phyloP scores from a whole-genome alignment of 225 moss, liverwort and hornwort genomes.

The Physcomitrellopsis africana region DNA sequence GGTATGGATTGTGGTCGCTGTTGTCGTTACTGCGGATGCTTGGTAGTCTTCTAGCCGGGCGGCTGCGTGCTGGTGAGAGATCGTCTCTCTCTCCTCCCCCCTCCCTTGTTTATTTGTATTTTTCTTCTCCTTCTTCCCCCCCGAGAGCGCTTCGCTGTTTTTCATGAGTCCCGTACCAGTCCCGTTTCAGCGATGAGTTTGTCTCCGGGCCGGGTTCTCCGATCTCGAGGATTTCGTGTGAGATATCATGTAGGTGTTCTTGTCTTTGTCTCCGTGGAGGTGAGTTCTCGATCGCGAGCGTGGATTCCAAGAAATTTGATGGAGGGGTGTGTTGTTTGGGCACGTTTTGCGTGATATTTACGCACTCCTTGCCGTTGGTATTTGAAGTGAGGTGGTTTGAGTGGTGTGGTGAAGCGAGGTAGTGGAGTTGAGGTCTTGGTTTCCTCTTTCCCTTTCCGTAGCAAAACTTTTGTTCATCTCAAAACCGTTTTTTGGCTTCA shows the following conservation, averaged over 20 bases:
- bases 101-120: too few species aligned
- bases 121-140: too few species aligned
- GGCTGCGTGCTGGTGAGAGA: conserved; percentile 35
- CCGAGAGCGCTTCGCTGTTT: not conserved
- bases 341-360: not conserved
- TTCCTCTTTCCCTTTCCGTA: not conserved
- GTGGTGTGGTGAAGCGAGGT: not conserved
- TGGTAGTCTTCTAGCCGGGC: not conserved
- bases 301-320: conserved; percentile 21
- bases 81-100: too few species aligned
- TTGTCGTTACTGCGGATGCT: not conserved
- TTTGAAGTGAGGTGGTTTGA: conserved; percentile 5
- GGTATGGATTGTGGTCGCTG: not conserved
- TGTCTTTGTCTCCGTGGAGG: not conserved
- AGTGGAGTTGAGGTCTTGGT: not conserved
- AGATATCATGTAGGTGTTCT: conserved; percentile 22
- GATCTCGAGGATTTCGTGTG: conserved; percentile 40
- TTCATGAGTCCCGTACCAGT: not conserved
- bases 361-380: not conserved
- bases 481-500: not conserved
- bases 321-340: not conserved
- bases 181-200: conserved; percentile 3
- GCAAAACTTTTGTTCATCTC: not conserved
- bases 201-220: conserved; percentile 16
- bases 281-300: conserved; percentile 38